Conservation (phyloP, 139 green algal species). For the Spirogloea muscicola region DNA sequence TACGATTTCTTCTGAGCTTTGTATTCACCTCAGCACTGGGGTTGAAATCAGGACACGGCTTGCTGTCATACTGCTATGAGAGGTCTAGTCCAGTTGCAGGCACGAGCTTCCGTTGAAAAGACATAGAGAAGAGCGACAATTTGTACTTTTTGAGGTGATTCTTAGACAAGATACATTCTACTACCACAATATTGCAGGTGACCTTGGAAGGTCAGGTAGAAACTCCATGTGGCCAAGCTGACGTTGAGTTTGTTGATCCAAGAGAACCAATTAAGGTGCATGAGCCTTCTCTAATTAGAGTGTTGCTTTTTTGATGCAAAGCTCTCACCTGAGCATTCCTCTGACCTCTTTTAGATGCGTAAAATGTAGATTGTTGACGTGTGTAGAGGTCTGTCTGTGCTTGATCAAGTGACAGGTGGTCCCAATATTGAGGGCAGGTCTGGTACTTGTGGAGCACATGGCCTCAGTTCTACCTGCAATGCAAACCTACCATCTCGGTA, state of each 20-base stretch:
- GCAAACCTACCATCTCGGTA: conserved; percentile 86
- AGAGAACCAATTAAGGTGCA: conserved; percentile 61
- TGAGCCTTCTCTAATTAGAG: not conserved
- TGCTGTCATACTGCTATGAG: no score
- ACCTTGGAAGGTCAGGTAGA: conserved; percentile 74
- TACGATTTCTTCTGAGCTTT: not conserved
- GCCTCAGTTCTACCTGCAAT: conserved; percentile 67
- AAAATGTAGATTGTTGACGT: not conserved
- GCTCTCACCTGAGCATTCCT: not conserved
- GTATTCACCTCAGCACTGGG: not conserved
- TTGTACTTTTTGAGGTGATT: not conserved
- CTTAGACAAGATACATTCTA: not conserved
- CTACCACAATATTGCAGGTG: conserved; percentile 14
- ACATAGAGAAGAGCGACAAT: not conserved
- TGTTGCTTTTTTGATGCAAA: not conserved
- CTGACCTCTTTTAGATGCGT: not conserved
- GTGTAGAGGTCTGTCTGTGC: not conserved
- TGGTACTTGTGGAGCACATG: conserved; percentile 79
- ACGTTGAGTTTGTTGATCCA: conserved; percentile 77
- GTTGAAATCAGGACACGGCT: no score
- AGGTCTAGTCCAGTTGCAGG: no score
- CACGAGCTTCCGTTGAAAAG: not conserved
- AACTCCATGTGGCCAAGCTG: conserved; percentile 74
- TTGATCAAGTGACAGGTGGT: conserved; percentile 66
- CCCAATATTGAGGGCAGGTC: conserved; percentile 81